A percentile compares a stretch with the other conserved stretches of the same genome.
phyloP scores from a whole-genome alignment of 805 yeast genomes.

The Blastobotrys attinorum region DNA sequence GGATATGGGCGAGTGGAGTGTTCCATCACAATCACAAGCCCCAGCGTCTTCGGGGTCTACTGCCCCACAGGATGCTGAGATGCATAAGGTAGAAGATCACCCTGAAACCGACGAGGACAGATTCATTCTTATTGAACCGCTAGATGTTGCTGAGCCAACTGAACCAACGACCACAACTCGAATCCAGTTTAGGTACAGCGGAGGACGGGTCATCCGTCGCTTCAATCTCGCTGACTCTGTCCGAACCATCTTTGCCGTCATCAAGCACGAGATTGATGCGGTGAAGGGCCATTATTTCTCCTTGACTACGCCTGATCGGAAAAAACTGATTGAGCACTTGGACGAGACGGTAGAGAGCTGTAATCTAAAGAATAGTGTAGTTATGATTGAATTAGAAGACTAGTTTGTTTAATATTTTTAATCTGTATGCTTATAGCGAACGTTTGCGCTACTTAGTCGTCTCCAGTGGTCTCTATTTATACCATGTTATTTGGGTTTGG shows the following conservation, averaged over 20 bases:
- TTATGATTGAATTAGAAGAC: conserved; percentile 50
- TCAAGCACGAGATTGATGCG: conserved; percentile 50
- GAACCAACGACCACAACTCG: conserved; percentile 54
- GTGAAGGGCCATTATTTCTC: conserved; percentile 42
- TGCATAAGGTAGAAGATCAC: conserved; percentile 20
- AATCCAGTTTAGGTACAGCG: conserved; percentile 81
- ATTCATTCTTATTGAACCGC: conserved; percentile 43
- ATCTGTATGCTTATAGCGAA: too few species aligned
- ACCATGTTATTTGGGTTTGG: too few species aligned
- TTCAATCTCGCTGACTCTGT: conserved; percentile 57
- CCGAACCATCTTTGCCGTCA: conserved; percentile 49
- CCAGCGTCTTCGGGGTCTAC: not conserved
- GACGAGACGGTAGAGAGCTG: conserved; percentile 60
- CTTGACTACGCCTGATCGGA: conserved; percentile 45
- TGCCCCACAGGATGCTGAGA: conserved; percentile 4
- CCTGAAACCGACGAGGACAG: conserved; percentile 34
- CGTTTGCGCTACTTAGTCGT: too few species aligned
- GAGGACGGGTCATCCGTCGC: conserved; percentile 76
- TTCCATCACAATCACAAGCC: not conserved
- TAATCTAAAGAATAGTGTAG: conserved; percentile 74
- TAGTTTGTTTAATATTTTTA: not conserved
- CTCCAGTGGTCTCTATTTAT: not conserved
- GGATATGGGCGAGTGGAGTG: conserved; percentile 10
- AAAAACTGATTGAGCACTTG: conserved; percentile 46
- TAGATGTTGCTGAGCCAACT: conserved; percentile 55